Base-by-base conservation (phyloP, 148 eudicot species). In the Chenopodium quinoa region DNA sequence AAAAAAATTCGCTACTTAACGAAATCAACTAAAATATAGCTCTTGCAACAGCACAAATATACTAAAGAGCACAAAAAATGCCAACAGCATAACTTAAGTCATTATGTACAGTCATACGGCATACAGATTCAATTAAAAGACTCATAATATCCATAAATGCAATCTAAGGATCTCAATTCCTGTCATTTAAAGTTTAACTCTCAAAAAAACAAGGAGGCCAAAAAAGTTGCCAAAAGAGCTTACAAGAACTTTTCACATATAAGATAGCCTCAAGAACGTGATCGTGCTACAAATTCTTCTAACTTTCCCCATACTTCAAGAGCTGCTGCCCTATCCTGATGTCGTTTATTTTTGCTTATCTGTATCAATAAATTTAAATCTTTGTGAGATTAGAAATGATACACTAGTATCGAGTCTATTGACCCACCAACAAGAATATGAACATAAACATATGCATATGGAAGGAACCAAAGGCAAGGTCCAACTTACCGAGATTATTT, bases 261-360 rank as follows among this genome's bases (percentile, higher is more conserved):
- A 75, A 80, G 54, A 64, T 58, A 64, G 83, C 85, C 81, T 92
- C 89, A 93, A 84, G 89, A 87, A 71, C 87, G 95, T 64, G 95
- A 91, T 16, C 95, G 91, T 73, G 98, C 90, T 77, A 91, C 88
- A 75, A 93, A 93, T 69, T 92, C 92, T 90, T 94, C 98, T 71
- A 95, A 85, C 81, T 84, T 91, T 72, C 92, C 95, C 98, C 98
- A 95, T 54, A 95, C 97, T 81, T 95, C 97, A 70, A 95, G 91
- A 25, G 97, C 98, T 31, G 98, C 98, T 82, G 95, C 98, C 89
- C 97, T 90, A 80, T 95, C 98, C 82, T 95, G 98, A 78, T 95
- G 98, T 25, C 98, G 79, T 77, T 95, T 95, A 86, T 93, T 95
- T 88, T 95, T 95, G 87, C 98, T 95, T 44, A 95, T 93, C 98